These are phyloP conservation scores for Penicillium sp. DNA, from an alignment of 2,329 filamentous ascomycete species.

Conservation along the genomic window DNA sequence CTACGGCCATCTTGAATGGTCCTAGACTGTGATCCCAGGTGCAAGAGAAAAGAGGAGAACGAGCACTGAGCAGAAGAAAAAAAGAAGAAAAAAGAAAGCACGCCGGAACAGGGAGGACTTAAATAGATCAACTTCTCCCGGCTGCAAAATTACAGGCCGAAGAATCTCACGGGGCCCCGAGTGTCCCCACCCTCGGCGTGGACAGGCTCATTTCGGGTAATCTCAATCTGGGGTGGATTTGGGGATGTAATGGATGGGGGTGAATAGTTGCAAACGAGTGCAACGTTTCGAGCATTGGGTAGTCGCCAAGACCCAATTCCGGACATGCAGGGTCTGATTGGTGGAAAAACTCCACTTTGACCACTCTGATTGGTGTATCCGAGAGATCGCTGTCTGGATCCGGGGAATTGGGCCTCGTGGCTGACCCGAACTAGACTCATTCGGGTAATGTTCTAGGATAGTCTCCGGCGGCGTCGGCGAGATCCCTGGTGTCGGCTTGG, in stretches of 20 bases:
- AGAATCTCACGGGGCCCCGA: neutral
- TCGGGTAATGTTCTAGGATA: neutral
- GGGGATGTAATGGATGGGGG: neutral
- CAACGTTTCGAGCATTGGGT: conserved; percentile 6
- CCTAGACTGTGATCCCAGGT: conserved; percentile 1
- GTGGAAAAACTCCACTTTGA: conserved; percentile 6
- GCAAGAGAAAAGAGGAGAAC: neutral
- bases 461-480: conserved; percentile 14
- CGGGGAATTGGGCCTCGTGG: conserved; percentile 14
- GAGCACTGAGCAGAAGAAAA: neutral
- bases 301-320: conserved; percentile 18
- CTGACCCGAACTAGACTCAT: neutral
- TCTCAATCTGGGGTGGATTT: neutral
- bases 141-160: neutral
- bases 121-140: conserved; percentile 1
- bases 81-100: neutral
- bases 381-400: conserved; percentile 13
- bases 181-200: neutral
- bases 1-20: conserved; percentile 27
- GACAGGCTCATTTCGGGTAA: conserved; percentile 8
- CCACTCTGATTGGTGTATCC: conserved; percentile 9
- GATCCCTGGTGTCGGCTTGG: neutral
- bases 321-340: conserved; percentile 2
- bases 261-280: conserved; percentile 9
- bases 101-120: conserved; percentile 3